Evolutionary conservation across 202 grass and related monocot species (phyloP).

Genomic region (Schoenoplectus tabernaemontani): DNA sequence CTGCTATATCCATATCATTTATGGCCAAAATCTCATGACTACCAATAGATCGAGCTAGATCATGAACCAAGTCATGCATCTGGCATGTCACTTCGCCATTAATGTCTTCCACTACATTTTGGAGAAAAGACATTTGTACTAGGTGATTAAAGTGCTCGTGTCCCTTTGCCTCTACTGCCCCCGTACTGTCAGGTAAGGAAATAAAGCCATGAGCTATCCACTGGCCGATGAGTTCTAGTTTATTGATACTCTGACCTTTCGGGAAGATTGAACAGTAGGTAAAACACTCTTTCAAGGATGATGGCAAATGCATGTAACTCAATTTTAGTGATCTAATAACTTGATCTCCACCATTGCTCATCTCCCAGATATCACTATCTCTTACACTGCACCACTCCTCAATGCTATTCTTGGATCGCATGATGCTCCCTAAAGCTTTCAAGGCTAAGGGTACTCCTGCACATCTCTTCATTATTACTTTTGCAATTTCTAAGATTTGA

Average conservation of each 20-base stretch:
- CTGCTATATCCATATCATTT: background rate
- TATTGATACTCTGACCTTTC: background rate
- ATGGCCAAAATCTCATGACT: background rate
- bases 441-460: slow-evolving; percentile 13
- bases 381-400: slow-evolving; percentile 1
- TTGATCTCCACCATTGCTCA: background rate
- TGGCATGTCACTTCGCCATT: background rate
- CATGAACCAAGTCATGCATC: slow-evolving; percentile 36
- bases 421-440: background rate
- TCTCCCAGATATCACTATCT: background rate
- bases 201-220: slow-evolving; percentile 26
- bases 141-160: background rate
- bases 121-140: slow-evolving; percentile 23
- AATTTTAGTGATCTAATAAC: slow-evolving; percentile 13
- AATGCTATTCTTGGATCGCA: background rate
- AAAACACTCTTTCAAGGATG: slow-evolving; percentile 17
- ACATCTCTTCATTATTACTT: background rate
- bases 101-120: background rate
- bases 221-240: slow-evolving; percentile 6
- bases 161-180: background rate
- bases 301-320: slow-evolving; percentile 20
- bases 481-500: background rate
- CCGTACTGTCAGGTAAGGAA: background rate
- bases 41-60: slow-evolving; percentile 7
- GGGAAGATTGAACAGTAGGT: slow-evolving; percentile 15